Evolutionary conservation across 768 basidiomycete genomes (phyloP).

Genomic region (Tulasnella sp.): DNA sequence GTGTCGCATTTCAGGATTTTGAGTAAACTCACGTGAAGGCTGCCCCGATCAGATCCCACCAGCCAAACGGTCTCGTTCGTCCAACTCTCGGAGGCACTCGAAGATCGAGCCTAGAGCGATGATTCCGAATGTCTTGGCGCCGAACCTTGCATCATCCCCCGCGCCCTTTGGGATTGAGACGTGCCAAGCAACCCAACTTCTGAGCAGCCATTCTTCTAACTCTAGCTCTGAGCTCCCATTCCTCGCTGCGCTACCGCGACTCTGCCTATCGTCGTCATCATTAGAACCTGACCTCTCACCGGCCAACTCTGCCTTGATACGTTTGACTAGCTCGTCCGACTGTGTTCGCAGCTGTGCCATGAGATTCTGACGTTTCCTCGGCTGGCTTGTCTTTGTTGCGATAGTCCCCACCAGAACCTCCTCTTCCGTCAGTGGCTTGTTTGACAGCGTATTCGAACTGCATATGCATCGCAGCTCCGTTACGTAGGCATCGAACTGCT

Average conservation of each 20-base stretch:
- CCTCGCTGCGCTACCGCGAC: neutral
- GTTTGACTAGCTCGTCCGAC: slow-evolving; percentile 40
- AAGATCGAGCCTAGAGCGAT: slow-evolving; percentile 47
- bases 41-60: no score
- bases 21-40: no score
- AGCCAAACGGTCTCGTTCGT: slow-evolving; percentile 8
- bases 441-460: slow-evolving; percentile 29
- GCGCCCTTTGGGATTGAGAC: slow-evolving; percentile 29
- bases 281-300: slow-evolving; percentile 27
- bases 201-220: slow-evolving; percentile 33
- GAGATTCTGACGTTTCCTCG: slow-evolving; percentile 39
- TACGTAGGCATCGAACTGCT: slow-evolving; percentile 30
- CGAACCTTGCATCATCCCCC: slow-evolving; percentile 31
- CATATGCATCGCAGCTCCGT: slow-evolving; percentile 41
- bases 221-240: slow-evolving; percentile 25
- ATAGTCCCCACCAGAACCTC: slow-evolving; percentile 59
- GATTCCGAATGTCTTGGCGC: slow-evolving; percentile 53
- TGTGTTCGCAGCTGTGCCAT: slow-evolving; percentile 47
- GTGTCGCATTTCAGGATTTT: no score
- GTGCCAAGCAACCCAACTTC: slow-evolving; percentile 48
- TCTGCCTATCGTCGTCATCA: neutral
- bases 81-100: slow-evolving; percentile 29
- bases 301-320: slow-evolving; percentile 38
- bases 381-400: slow-evolving; percentile 48
- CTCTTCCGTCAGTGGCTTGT: slow-evolving; percentile 41